Evolutionary conservation across 129 eudicot species (phyloP), one percentile per base, ranked within the genome.

Genomic region (Arctium minus): DNA sequence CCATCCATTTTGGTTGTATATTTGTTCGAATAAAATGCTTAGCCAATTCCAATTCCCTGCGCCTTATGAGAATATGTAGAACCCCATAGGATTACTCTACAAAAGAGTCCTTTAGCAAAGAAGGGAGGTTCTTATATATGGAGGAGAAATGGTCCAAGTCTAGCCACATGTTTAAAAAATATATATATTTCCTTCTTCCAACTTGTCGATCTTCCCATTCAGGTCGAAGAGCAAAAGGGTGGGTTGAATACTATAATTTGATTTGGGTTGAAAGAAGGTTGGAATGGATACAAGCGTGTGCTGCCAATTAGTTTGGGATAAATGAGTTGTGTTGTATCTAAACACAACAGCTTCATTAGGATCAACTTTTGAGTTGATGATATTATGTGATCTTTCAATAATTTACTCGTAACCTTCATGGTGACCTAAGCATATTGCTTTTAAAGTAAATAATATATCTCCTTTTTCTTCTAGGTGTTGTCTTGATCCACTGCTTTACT

Each of bases 401-500:
- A 74, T 42, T 3, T 40, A 81, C 33, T 38, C 40, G 74, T 74
- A 62, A 64, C 67, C 75, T 81, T 74, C 74, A 64, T 62, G 74
- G 70, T 82, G 75, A 67, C 70, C 70, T 2, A 75, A 75, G 85
- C 85, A 75, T 75, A 72, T 75, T 44, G 70, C 56, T 69, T 64
- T 67, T 31, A 44, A 44, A 82, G 81, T 75, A 67, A 65, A 46
- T n/a, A 82, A 75, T 74, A 40, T 82, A 74, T 82, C 13, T 35
- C 37, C 69, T 74, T 82, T 60, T 74, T 74, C 48, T 74, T 82
- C 6, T 74, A 65, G 75, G 75, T 82, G 31, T 75, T 82, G 76
- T 75, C 85, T 82, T 75, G 53, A 67, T 83, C 69, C 72, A 50
- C 77, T 76, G 69, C 86, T 69, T 83, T 76, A 77, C 82, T 69